Percentiles rank a stretch among this genome's conserved stretches.
These are phyloP conservation scores for Colletotrichum camelliae DNA, from an alignment of 2,329 filamentous ascomycete species.

Conservation along the genomic window DNA sequence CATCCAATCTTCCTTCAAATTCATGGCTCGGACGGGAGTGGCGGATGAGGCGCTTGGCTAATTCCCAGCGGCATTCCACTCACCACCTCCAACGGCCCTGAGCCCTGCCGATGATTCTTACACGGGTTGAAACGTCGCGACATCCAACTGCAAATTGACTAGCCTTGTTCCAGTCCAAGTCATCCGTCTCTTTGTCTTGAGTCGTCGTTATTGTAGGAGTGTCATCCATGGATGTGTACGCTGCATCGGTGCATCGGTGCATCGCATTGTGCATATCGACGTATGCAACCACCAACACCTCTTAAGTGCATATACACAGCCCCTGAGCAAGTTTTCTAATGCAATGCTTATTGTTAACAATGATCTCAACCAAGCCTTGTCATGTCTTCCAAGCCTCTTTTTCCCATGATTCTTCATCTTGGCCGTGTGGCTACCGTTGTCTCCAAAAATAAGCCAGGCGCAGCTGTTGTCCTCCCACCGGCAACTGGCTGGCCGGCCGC, in stretches of 20 bases:
- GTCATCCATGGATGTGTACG: no score
- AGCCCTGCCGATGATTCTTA: not conserved
- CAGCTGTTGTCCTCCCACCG: not conserved
- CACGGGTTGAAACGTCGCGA: not conserved
- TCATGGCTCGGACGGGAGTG: not conserved
- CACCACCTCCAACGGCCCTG: not conserved
- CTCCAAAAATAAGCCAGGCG: not conserved
- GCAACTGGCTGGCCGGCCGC: not conserved
- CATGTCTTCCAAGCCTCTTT: not conserved
- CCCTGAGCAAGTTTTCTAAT: not conserved
- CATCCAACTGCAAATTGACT: not conserved
- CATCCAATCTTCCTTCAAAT: not conserved
- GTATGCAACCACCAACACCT: not conserved
- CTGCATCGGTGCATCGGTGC: no score
- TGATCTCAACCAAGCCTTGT: not conserved
- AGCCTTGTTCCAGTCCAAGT: not conserved
- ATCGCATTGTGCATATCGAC: no score
- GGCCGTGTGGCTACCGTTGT: rapidly evolving
- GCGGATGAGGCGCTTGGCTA: not conserved
- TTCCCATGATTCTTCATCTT: not conserved
- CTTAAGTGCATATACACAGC: not conserved
- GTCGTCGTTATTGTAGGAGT: no score
- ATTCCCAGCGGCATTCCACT: not conserved
- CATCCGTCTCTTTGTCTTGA: not conserved
- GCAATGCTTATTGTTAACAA: not conserved